Percentiles rank a stretch among this genome's conserved stretches.
These are phyloP conservation scores for Pyrenophora tritici-repentis DNA, from an alignment of 2,329 filamentous ascomycete genomes.

Conservation along the genomic window DNA sequence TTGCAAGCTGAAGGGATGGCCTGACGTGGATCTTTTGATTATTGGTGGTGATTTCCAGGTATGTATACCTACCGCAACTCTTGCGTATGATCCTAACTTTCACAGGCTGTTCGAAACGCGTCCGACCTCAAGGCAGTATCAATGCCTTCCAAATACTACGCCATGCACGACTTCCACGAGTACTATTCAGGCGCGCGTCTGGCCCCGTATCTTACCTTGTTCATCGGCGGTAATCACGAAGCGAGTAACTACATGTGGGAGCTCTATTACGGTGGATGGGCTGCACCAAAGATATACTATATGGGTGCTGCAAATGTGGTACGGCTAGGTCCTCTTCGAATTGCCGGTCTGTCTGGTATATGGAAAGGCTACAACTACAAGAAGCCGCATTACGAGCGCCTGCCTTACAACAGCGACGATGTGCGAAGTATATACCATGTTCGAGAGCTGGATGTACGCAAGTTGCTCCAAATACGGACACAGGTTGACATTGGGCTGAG, in stretches of 20 bases:
- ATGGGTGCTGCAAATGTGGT: slow-evolving; percentile 90
- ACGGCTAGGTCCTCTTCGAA: slow-evolving; percentile 79
- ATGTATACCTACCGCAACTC: slow-evolving; percentile 15
- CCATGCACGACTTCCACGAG: slow-evolving; percentile 88
- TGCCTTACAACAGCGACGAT: slow-evolving; percentile 81
- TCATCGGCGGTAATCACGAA: slow-evolving; percentile 95
- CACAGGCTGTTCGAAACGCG: slow-evolving; percentile 81
- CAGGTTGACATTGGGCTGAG: slow-evolving; percentile 91
- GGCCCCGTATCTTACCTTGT: slow-evolving; percentile 89
- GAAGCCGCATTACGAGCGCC: slow-evolving; percentile 79
- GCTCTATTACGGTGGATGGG: slow-evolving; percentile 96
- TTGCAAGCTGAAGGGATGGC: slow-evolving; percentile 74
- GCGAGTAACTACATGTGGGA: slow-evolving; percentile 89
- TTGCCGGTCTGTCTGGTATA: slow-evolving; percentile 89
- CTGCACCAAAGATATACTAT: slow-evolving; percentile 96
- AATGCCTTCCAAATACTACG: slow-evolving; percentile 84
- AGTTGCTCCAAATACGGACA: slow-evolving; percentile 80
- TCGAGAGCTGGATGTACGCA: slow-evolving; percentile 86
- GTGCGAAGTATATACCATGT: slow-evolving; percentile 86
- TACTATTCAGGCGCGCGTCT: slow-evolving; percentile 82
- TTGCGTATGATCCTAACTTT: slow-evolving; percentile 19
- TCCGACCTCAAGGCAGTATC: slow-evolving; percentile 87
- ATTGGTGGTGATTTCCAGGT: slow-evolving; percentile 97
- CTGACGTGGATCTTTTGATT: slow-evolving; percentile 83
- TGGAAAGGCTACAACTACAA: slow-evolving; percentile 92